phyloP scores from a whole-genome alignment of 2,329 filamentous ascomycete genomes.

The Emergomyces pasteurianus region DNA sequence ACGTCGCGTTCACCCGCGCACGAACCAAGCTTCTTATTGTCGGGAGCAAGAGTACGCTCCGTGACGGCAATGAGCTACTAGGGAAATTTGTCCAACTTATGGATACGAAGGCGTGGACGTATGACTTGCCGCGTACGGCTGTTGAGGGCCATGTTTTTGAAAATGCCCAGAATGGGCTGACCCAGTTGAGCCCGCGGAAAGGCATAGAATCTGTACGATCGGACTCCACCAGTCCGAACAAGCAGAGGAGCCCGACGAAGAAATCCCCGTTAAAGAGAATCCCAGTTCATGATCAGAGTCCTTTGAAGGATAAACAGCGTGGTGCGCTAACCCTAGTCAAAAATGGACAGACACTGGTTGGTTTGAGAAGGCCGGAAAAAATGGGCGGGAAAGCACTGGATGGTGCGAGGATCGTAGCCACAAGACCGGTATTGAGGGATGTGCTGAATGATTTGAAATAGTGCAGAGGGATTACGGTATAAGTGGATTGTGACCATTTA shows the following conservation, averaged over 20 bases:
- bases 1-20: constrained; percentile 88
- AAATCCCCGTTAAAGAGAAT: constrained; percentile 3
- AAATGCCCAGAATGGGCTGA: constrained; percentile 16
- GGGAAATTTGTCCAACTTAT: constrained; percentile 65
- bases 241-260: constrained; percentile 11
- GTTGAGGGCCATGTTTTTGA: constrained; percentile 58
- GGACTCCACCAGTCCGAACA: constrained; percentile 20
- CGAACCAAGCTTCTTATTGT: constrained; percentile 84
- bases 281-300: constrained; percentile 10
- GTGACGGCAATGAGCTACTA: constrained; percentile 58
- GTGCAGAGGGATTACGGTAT: constrained; percentile 13
- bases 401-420: constrained; percentile 47
- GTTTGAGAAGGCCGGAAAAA: constrained; percentile 42
- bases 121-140: constrained; percentile 55
- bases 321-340: constrained; percentile 23
- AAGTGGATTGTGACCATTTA: background rate
- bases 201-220: background rate
- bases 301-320: constrained; percentile 12
- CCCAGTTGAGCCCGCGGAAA: constrained; percentile 8
- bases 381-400: constrained; percentile 45
- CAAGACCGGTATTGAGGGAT: constrained; percentile 58
- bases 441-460: constrained; percentile 55
- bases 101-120: constrained; percentile 65
- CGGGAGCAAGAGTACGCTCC: constrained; percentile 69
- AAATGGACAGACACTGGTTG: constrained; percentile 18